Evolutionary conservation across 2,329 filamentous ascomycete genomes (phyloP), one percentile per base, ranked within the genome.

Genomic region (Cladosporium sp.): DNA sequence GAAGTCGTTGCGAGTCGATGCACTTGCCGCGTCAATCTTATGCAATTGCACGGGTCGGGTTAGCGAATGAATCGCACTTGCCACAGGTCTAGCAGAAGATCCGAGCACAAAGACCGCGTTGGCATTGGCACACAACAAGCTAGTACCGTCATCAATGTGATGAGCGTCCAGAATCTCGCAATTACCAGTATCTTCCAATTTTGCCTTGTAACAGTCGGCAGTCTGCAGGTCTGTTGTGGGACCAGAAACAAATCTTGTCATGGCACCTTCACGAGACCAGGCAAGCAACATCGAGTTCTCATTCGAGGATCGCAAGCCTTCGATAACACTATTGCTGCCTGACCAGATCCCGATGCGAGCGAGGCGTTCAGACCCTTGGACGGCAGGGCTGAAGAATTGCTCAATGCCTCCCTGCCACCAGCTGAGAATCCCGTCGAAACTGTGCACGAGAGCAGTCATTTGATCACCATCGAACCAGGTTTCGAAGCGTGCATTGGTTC

Each of bases 341-440:
- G 32, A 37, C 56, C 56, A 58, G 20, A 15, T 44, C n/a, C 17
- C 49, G 13, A 39, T 19, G 17, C 35, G 20, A 17, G 8, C 3
- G 3, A 70, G 49, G 9, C 68, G 57, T 9, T 68, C 63, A 4
- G 36, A 36, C 7, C 65, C 65, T 25, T 62, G 22, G 1, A 62
- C 60, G 15, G 68, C 66, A 2, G 89, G 87, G 66, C 95, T 91
- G 62, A 99, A 87, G 13, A 97, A 77, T 53, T 88, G 82, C 58
- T 92, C 89, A 24, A 96, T 80, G 62, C 87, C 85, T 45, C 86
- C 87, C 63, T 91, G 85, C 68, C 91, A 90, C 74, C 92, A 89
- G 54, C 90, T 87, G 61, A 99, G 86, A 58, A 85, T 83, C 9
- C 93, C 93, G 67, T 94, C 88, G 64, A 96, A 93, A 62, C 89